Base-by-base conservation (phyloP, 352 stramenopile species). In the Phytopythium helicoides region DNA sequence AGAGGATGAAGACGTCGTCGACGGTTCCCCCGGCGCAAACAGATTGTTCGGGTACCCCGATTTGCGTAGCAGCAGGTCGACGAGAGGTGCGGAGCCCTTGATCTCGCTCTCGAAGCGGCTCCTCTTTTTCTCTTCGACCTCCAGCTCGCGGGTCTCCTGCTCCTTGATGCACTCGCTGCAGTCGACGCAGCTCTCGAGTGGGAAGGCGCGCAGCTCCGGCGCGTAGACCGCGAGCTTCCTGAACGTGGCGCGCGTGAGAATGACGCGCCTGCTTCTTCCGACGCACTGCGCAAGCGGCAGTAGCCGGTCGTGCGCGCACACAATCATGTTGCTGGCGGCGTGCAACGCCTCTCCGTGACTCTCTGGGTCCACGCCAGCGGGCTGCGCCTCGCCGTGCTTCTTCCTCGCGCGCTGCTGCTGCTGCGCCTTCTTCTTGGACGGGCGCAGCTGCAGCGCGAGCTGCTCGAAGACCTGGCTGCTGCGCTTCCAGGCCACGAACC, bases 11-110 rank as follows among this genome's bases (percentile, higher is more conserved):
- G 28, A 11, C 28, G 9, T 5, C 46, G 12, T 26, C 33, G 28
- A 15, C 31, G 41, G 19, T 1, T 60, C 44, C 16, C 22, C 22
- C 0, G 86, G 82, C 8, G 83, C 91, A 47, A 95, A 95, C 6
- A 95, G 66, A 15, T 82, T 71, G 38, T 84, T 89, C 10, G 86
- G 85, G 48, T 80, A 92, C 9, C 81, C 81, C 25, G 72, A 82
- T 34, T 95, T 95, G 22, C 85, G 80, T 53, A 89, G 58, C 34
- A 93, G 41, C 12, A 95, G 60, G 42, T 92, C 78, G 33, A 88
- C 47, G 21, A 95, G 68, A 7, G 72, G 70, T 8, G 73, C 77
- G 1, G 81, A 90, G 7, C 77, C 81, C 1, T 67, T 64, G 41
- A 92, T 88, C 41, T 88, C 62, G 2, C 56, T 54, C 18, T 91